These are phyloP conservation scores for Rhypophila decipiens DNA, from an alignment of 495 filamentous ascomycete species.

Conservation along the genomic window DNA sequence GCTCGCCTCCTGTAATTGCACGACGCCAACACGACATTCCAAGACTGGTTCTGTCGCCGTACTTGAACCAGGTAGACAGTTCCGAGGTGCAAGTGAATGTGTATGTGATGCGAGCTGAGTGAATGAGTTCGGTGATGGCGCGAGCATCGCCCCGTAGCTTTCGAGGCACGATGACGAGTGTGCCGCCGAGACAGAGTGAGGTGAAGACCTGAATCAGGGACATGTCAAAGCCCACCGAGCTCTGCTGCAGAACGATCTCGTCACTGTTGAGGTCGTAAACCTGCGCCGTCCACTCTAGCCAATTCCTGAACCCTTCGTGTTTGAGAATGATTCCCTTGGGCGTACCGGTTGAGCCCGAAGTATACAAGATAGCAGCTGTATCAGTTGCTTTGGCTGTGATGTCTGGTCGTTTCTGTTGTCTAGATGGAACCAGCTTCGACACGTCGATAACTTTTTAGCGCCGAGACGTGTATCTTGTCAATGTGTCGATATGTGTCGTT, in stretches of 20 bases:
- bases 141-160: slow-evolving; percentile 14
- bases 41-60: no score
- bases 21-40: no score
- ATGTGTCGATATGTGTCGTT: no score
- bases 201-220: slow-evolving; percentile 22
- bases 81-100: no score
- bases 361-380: slow-evolving; percentile 37
- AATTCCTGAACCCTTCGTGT: slow-evolving; percentile 17
- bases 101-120: no score
- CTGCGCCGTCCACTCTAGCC: slow-evolving; percentile 6
- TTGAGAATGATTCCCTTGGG: slow-evolving; percentile 41
- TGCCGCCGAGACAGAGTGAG: slow-evolving; percentile 18
- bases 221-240: slow-evolving; percentile 23
- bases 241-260: slow-evolving; percentile 27
- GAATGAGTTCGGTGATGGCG: slow-evolving; percentile 15
- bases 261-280: neutral
- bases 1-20: slow-evolving; percentile 25
- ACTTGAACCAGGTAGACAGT: no score
- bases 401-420: no score
- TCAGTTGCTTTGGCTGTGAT: no score
- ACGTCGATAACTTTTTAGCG: no score
- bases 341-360: slow-evolving; percentile 40
- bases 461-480: no score
- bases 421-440: no score
- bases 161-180: slow-evolving; percentile 13